Evolutionary conservation across 768 basidiomycete genomes (phyloP).

Genomic region (Phlegmacium glaucopus): DNA sequence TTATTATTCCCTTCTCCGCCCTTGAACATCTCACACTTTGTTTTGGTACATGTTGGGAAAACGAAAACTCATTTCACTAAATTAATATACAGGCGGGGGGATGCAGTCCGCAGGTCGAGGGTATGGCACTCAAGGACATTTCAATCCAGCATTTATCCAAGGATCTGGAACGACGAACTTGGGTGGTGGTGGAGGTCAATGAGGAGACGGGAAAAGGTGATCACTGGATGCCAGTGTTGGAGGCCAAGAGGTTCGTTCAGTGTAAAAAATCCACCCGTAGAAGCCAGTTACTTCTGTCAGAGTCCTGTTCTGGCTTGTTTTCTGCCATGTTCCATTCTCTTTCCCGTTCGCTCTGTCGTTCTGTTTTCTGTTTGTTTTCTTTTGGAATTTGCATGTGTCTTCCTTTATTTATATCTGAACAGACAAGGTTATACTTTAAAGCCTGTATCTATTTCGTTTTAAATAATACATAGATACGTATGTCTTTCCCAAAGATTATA

Average conservation of each 20-base stretch:
- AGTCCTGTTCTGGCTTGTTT: too few relatives aligned
- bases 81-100: slow-evolving; percentile 49
- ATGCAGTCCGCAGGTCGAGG: slow-evolving; percentile 43
- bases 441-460: too few relatives aligned
- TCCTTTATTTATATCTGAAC: too few relatives aligned
- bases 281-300: too few relatives aligned
- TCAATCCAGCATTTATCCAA: slow-evolving; percentile 73
- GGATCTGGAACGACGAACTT: slow-evolving; percentile 1
- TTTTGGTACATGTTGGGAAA: slow-evolving; percentile 1
- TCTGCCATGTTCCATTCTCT: neutral
- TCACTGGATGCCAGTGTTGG: neutral
- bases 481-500: too few relatives aligned
- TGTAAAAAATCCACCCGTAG: too few relatives aligned
- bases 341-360: neutral
- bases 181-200: slow-evolving; percentile 5
- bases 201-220: neutral
- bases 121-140: slow-evolving; percentile 51
- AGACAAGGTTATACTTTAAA: too few relatives aligned
- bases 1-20: neutral
- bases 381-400: neutral
- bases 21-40: slow-evolving; percentile 11
- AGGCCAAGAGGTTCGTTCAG: too few relatives aligned
- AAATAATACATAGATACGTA: too few relatives aligned
- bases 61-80: neutral
- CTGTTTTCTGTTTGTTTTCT: neutral